Percentiles rank a stretch among this genome's conserved stretches.
These are phyloP conservation scores for Sugiyamaella floridensis DNA, from an alignment of 805 yeast genomes.

Conservation along the genomic window DNA sequence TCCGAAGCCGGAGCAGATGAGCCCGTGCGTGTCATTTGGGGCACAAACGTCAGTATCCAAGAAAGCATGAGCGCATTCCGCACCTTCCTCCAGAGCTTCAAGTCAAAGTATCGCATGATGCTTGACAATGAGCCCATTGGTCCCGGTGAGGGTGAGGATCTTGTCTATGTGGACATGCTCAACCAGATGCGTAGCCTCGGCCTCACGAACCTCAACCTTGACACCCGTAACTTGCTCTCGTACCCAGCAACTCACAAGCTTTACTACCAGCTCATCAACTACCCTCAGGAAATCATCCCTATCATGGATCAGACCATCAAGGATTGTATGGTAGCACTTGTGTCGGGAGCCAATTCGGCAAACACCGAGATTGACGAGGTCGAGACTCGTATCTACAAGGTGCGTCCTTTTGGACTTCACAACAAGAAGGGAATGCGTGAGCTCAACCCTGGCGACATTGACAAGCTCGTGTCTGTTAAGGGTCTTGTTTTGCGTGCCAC, in stretches of 20 bases:
- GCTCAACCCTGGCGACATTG: constrained; percentile 88
- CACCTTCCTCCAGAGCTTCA: constrained; percentile 77
- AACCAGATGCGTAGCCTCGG: constrained; percentile 73
- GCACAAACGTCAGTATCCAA: constrained; percentile 90
- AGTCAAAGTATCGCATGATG: constrained; percentile 55
- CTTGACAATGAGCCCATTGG: constrained; percentile 29
- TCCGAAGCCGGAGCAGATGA: constrained; percentile 44
- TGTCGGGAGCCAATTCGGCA: constrained; percentile 8
- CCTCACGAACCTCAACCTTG: constrained; percentile 75
- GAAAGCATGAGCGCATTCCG: constrained; percentile 78
- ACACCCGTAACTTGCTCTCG: constrained; percentile 70
- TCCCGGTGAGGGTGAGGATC: constrained; percentile 57
- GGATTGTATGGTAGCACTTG: constrained; percentile 63
- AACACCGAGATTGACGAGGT: constrained; percentile 50
- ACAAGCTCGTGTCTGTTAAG: constrained; percentile 82
- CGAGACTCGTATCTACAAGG: constrained; percentile 76
- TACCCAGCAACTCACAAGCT: constrained; percentile 70
- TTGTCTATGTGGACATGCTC: constrained; percentile 66
- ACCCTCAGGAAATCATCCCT: constrained; percentile 95
- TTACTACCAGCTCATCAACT: constrained; percentile 78
- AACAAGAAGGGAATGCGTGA: constrained; percentile 77
- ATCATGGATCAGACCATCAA: constrained; percentile 95
- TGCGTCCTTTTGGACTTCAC: constrained; percentile 81
- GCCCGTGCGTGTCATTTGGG: constrained; percentile 93
- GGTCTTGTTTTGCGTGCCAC: constrained; percentile 87